phyloP scores from a whole-genome alignment of 306 rosid genomes.

The Rosa rugosa region DNA sequence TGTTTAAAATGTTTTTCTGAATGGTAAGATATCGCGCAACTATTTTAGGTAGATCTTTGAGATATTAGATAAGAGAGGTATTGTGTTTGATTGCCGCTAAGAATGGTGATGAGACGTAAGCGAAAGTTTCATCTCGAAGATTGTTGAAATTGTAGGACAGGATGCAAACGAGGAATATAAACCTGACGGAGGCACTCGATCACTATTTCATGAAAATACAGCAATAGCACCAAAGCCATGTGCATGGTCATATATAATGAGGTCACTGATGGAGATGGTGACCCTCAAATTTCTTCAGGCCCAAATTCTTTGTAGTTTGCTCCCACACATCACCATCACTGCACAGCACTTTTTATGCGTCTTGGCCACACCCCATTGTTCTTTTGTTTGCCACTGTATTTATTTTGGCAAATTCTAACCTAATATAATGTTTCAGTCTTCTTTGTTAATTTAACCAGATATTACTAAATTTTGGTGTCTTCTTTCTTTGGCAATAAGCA shows the following conservation, averaged over 20 bases:
- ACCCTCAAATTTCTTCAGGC: neutral
- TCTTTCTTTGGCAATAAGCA: neutral
- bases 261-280: constrained; percentile 12
- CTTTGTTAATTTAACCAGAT: neutral
- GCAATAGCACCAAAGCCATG: constrained; percentile 26
- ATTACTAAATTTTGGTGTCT: neutral
- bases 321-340: neutral
- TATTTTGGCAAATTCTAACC: neutral
- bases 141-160: too few species aligned
- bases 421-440: neutral
- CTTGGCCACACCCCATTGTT: constrained; percentile 25
- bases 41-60: too few species aligned
- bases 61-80: neutral
- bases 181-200: too few species aligned
- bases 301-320: neutral
- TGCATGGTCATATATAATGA: constrained; percentile 14
- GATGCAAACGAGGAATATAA: too few species aligned
- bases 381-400: constrained; percentile 3
- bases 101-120: too few species aligned
- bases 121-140: too few species aligned
- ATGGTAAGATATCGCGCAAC: too few species aligned
- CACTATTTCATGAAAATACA: neutral
- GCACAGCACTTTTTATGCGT: neutral
- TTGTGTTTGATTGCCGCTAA: neutral
- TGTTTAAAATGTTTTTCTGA: too few species aligned